These are phyloP conservation scores for Plectosphaerella cucumerina DNA, from an alignment of 2,329 filamentous ascomycete species.

Conservation along the genomic window DNA sequence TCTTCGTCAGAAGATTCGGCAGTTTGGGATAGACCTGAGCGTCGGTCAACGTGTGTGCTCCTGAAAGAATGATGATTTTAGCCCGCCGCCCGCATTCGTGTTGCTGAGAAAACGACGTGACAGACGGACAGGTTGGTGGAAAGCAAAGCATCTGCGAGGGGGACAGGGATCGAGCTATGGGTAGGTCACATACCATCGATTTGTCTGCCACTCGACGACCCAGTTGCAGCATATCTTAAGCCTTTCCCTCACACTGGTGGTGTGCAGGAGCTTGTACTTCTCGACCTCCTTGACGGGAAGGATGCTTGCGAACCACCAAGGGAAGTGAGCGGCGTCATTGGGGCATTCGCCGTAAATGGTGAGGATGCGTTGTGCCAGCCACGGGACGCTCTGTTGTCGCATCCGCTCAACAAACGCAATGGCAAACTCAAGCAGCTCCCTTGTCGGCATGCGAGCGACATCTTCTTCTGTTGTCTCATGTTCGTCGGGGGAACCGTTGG, in stretches of 20 bases:
- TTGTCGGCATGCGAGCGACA: conserved; percentile 61
- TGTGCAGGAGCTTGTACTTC: conserved; percentile 72
- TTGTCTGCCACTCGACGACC: conserved; percentile 68
- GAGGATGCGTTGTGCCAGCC: conserved; percentile 70
- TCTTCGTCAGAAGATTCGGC: conserved; percentile 13
- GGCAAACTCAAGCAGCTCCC: conserved; percentile 61
- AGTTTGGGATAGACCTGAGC: conserved; percentile 15
- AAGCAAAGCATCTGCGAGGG: background rate
- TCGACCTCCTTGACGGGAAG: conserved; percentile 73
- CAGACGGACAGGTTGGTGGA: background rate
- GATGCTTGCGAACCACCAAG: conserved; percentile 87
- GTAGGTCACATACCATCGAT: conserved; percentile 60
- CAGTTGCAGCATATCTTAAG: conserved; percentile 79
- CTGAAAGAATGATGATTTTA: conserved; percentile 12
- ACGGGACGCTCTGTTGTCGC: conserved; percentile 63
- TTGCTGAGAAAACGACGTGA: conserved; percentile 10
- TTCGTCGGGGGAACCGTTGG: conserved; percentile 5
- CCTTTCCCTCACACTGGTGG: conserved; percentile 72
- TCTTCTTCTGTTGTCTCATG: conserved; percentile 16
- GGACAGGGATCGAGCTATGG: background rate
- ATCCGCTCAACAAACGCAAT: conserved; percentile 66
- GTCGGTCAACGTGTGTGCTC: conserved; percentile 13
- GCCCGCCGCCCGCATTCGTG: conserved; percentile 14
- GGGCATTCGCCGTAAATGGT: conserved; percentile 75
- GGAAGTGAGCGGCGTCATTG: conserved; percentile 70